Evolutionary conservation across 495 filamentous ascomycete species (phyloP), one percentile per base, ranked within the genome.

Genomic region (Cercophora newfieldiana): DNA sequence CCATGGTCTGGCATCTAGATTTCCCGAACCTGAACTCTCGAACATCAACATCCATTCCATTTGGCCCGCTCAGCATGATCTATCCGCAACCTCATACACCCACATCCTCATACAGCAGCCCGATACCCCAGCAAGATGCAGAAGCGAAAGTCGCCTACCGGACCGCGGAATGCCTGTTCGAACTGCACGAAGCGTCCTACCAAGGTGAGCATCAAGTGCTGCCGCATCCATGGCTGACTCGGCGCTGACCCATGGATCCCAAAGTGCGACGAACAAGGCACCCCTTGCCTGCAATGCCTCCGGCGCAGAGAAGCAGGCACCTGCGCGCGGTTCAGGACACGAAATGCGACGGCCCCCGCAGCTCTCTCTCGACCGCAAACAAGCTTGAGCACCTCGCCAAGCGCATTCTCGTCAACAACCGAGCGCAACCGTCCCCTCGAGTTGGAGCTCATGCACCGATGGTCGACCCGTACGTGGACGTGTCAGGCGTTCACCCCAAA

Each of bases 391-490:
- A 18, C 19, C 4, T 37, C 57, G 2, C 31, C 31, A 19, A n/a
- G 29, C 19, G n/a, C 29, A 14, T 12, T 63, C 19, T 31, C 49
- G 47, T 33, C 26, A 6, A 18, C 61, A 24, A 19, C 61, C 16
- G 16, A n/a, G 3, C 4, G 51, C 28, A 22, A 56, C 61, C 61
- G 61, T 2, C 61, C 57, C 12, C 61, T 64, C 19, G 61, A 64
- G 44, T 50, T 64, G 2, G 61, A 64, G 26, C 61, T 64, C 18
- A 56, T 64, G 33, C 61, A 64, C 51, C 61, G 61, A 3, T 64
- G 61, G 61, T 22, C 61, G 28, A 64, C 31, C 12, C 28, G 31
- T 1, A 56, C 61, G n/a, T 64, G 61, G 61, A 47, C 29, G 7
- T 29, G 16, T 29, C 44, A 44, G 12, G 7, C 12, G 3, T 18